phyloP scores from a whole-genome alignment of 192 early-diverging fungal genomes.

The Ramicandelaber brevisporus region DNA sequence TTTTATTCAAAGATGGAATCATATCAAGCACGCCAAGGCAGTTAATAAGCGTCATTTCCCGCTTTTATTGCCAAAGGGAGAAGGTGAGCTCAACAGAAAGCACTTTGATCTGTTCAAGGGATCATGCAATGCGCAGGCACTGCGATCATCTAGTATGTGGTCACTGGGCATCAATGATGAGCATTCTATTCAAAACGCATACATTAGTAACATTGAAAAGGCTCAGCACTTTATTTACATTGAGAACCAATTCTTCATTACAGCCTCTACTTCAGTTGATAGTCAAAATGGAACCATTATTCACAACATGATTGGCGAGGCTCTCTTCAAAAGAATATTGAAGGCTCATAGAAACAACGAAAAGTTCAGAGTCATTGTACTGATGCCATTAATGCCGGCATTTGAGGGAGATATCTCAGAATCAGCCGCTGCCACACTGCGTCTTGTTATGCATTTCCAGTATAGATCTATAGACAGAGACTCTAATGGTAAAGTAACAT shows the following conservation, averaged over 20 bases:
- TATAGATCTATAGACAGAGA: too few species aligned
- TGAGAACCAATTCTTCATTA: constrained; percentile 79
- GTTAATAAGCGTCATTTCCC: constrained; percentile 24
- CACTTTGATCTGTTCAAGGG: constrained; percentile 26
- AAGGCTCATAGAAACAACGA: constrained; percentile 35
- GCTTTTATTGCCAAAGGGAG: constrained; percentile 38
- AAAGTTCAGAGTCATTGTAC: constrained; percentile 47
- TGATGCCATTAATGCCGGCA: constrained; percentile 63
- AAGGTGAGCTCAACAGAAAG: constrained; percentile 28
- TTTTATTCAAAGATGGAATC: constrained; percentile 74
- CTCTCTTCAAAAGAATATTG: constrained; percentile 45
- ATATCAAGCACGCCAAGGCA: constrained; percentile 48
- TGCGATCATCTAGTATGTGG: constrained; percentile 40
- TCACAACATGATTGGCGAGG: constrained; percentile 62
- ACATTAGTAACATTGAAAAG: constrained; percentile 34
- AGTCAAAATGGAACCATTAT: constrained; percentile 23
- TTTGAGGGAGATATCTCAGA: constrained; percentile 61
- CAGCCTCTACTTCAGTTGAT: constrained; percentile 15
- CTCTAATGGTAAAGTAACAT: too few species aligned
- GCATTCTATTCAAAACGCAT: constrained; percentile 59
- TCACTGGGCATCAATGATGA: constrained; percentile 32
- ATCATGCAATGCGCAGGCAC: constrained; percentile 29
- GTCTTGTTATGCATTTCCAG: constrained; percentile 60
- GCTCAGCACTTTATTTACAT: constrained; percentile 71
- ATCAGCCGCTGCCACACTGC: constrained; percentile 35